phyloP scores from a whole-genome alignment of 2,329 filamentous ascomycete species.

The Triangularia setosa region DNA sequence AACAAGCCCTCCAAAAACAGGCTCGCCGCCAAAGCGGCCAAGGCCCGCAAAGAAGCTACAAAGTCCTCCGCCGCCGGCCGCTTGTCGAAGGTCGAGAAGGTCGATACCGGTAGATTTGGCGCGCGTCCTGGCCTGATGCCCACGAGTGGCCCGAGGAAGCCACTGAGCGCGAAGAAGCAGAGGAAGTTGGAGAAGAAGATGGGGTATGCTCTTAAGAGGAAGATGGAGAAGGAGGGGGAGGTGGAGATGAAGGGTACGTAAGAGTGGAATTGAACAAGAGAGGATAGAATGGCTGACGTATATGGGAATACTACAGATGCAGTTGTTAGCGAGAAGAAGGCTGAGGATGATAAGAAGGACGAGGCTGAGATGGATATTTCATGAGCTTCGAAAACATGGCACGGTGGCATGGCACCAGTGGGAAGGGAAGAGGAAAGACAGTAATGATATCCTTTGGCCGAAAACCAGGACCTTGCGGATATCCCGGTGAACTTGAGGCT shows the following conservation, averaged over 20 bases:
- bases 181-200: conserved; percentile 54
- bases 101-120: conserved; percentile 43
- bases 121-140: conserved; percentile 51
- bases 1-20: conserved; percentile 55
- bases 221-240: conserved; percentile 47
- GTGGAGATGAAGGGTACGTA: conserved; percentile 45
- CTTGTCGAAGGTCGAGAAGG: conserved; percentile 26
- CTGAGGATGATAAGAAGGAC: conserved; percentile 2
- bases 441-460: background rate
- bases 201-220: conserved; percentile 49
- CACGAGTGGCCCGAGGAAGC: conserved; percentile 50
- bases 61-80: conserved; percentile 36
- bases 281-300: background rate
- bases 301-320: background rate
- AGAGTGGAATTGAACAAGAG: background rate
- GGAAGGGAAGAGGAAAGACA: background rate
- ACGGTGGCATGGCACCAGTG: too few species aligned
- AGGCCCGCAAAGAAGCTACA: conserved; percentile 41
- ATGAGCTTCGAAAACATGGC: too few species aligned
- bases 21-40: conserved; percentile 43
- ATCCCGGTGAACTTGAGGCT: too few species aligned
- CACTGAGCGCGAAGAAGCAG: conserved; percentile 52
- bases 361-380: background rate
- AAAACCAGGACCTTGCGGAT: background rate
- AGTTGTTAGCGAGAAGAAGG: background rate